Conservation (phyloP, 2,329 filamentous ascomycete species). For the Biscogniauxia marginata region DNA sequence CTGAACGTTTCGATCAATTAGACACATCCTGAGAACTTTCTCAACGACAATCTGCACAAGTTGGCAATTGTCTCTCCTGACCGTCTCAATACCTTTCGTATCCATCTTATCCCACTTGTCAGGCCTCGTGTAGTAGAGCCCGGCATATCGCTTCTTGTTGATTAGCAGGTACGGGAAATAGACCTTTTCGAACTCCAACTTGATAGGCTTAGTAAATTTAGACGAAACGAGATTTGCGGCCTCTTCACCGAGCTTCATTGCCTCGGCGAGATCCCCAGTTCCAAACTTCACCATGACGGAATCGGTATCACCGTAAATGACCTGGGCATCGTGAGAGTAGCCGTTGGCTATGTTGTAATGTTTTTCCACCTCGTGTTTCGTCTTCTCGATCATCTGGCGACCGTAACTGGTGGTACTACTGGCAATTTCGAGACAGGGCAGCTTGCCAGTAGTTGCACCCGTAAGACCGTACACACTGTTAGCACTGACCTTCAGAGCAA, state of each 20-base stretch:
- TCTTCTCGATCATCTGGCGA: conserved; percentile 98
- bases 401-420: conserved; percentile 97
- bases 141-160: conserved; percentile 99
- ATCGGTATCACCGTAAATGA: conserved; percentile 98
- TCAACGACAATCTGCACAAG: conserved; percentile 97
- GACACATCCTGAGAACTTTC: conserved; percentile 89
- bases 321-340: conserved; percentile 89
- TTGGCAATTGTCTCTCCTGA: conserved; percentile 92
- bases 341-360: conserved; percentile 92
- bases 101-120: conserved; percentile 99
- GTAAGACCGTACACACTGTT: conserved; percentile 98
- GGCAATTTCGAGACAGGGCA: conserved; percentile 91
- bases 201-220: conserved; percentile 96
- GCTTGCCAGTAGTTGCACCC: conserved; percentile 91
- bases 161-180: conserved; percentile 97
- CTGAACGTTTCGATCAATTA: conserved; percentile 88
- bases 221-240: conserved; percentile 83
- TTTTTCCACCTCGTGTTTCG: conserved; percentile 90
- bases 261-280: conserved; percentile 77
- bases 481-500: conserved; percentile 93
- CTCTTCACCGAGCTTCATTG: conserved; percentile 95
- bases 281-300: conserved; percentile 99
- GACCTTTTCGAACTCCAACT: conserved; percentile 98
- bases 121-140: conserved; percentile 94
- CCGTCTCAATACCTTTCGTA: conserved; percentile 98